Evolutionary conservation across 148 eudicot genomes (phyloP), one percentile per base, ranked within the genome.

Genomic region (Drosera capensis): DNA sequence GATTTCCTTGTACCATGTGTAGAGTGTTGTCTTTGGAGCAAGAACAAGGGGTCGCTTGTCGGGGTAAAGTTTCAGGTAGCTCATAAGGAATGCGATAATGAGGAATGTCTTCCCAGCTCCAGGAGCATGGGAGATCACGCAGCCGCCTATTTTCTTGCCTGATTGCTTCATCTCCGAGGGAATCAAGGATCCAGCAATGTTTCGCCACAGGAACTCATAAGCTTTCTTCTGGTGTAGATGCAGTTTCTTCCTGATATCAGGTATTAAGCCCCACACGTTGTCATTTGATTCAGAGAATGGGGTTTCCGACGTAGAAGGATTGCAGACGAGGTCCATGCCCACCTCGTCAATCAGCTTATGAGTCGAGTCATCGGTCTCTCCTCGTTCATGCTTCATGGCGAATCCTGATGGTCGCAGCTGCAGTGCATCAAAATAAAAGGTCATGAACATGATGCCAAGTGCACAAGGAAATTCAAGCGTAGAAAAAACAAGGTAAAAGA

Each of bases 81-180:
- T 90, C 3, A 77, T 86, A 6, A 90, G 86, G 43, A 90, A 90
- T 5, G 97, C 72, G 17, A 90, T 90, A 40, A 90, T 84, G 20
- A 90, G 82, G 40, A 90, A 59, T 7, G 97, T 90, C 63, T 90
- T 90, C 0, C 97, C 97, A 0, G 97, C 97, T 42, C 97, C 97
- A 1, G 97, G 97, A 45, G 97, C 37, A 62, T 90, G 97, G 35
- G 97, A 90, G 28, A 90, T 80, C 16, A 75, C 97, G 66, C 97
- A 90, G 11, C 97, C 97, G 28, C 97, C 95, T 14, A 83, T 59
- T 22, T 72, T 70, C 49, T 75, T 70, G 51, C 58, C 48, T 6
- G 67, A 59, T 1, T 77, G 51, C 55, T 75, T 78, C 95, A 90
- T 90, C 43, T 65, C 56, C 6, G 80, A 55, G 18, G 97, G 97